phyloP scores from a whole-genome alignment of 306 rosid genomes.

The Castanea mollissima region DNA sequence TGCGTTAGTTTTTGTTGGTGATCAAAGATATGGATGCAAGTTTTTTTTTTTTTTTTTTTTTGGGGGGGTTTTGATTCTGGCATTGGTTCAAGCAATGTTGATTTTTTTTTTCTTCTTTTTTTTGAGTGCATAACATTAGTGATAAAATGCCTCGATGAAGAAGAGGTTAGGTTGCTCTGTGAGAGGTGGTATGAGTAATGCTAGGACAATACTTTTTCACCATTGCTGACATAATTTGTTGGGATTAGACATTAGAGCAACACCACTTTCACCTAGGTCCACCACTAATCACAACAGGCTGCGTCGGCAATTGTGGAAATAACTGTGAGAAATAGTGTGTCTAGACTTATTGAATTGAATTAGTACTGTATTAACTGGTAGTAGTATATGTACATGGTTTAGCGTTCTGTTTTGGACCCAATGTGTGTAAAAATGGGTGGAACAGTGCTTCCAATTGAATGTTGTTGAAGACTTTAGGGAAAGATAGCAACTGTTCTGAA shows the following conservation, averaged over 20 bases:
- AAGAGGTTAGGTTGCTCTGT: not conserved
- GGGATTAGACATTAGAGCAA: too few species aligned
- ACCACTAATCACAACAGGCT: too few species aligned
- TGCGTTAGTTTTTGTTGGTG: not conserved
- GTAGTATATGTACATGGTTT: not conserved
- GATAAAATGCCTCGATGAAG: not conserved
- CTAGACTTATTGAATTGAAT: not conserved
- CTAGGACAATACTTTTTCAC: too few species aligned
- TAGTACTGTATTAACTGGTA: not conserved
- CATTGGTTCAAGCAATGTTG: not conserved
- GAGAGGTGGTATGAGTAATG: not conserved
- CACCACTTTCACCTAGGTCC: too few species aligned
- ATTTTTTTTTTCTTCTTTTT: too few species aligned
- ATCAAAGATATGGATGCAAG: not conserved
- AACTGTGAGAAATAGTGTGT: too few species aligned
- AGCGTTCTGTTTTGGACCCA: not conserved
- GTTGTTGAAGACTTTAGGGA: not conserved
- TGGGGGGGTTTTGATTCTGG: not conserved
- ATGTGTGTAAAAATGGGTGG: not conserved
- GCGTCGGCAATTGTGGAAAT: too few species aligned
- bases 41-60: not conserved
- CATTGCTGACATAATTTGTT: too few species aligned
- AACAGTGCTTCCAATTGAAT: not conserved
- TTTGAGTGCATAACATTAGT: not conserved
- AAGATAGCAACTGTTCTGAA: not conserved